phyloP scores from a whole-genome alignment of 495 filamentous ascomycete genomes.

The Aspergillus wentii region DNA sequence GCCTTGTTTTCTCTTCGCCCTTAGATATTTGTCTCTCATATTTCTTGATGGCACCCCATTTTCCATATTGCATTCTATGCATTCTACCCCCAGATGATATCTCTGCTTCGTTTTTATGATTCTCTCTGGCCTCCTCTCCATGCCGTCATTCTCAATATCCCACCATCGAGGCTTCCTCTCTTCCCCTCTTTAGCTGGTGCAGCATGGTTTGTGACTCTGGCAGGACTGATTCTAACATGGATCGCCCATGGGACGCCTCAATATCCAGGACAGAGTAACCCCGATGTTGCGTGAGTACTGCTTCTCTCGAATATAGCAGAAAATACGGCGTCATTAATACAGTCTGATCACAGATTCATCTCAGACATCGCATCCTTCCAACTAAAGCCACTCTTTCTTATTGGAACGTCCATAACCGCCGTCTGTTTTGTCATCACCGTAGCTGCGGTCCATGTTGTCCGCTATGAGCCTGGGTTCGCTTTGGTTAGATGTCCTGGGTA shows the following conservation, averaged over 20 bases:
- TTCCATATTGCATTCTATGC: too few species aligned
- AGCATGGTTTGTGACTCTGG: conserved; percentile 17
- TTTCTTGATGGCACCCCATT: too few species aligned
- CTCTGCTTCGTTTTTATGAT: conserved; percentile 12
- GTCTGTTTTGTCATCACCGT: conserved; percentile 18
- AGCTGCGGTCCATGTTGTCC: conserved; percentile 16
- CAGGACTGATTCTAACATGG: conserved; percentile 14
- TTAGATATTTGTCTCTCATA: too few species aligned
- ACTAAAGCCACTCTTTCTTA: conserved; percentile 17
- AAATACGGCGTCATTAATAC: too few species aligned
- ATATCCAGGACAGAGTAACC: conserved; percentile 17
- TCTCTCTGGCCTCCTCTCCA: conserved; percentile 14
- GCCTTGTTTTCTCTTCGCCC: too few species aligned
- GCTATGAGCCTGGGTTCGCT: conserved; percentile 18
- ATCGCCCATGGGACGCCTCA: conserved; percentile 13
- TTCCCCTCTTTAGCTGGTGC: conserved; percentile 15
- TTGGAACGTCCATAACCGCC: conserved; percentile 15
- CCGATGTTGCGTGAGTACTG: conserved; percentile 10
- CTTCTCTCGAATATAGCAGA: background rate
- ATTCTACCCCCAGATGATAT: too few species aligned
- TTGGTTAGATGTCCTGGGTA: background rate
- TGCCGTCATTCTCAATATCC: conserved; percentile 16
- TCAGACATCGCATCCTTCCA: conserved; percentile 20
- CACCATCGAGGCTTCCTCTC: conserved; percentile 11
- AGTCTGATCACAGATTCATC: conserved; percentile 13